Conservation (phyloP, 768 basidiomycete species). For the Mycena maculata region DNA sequence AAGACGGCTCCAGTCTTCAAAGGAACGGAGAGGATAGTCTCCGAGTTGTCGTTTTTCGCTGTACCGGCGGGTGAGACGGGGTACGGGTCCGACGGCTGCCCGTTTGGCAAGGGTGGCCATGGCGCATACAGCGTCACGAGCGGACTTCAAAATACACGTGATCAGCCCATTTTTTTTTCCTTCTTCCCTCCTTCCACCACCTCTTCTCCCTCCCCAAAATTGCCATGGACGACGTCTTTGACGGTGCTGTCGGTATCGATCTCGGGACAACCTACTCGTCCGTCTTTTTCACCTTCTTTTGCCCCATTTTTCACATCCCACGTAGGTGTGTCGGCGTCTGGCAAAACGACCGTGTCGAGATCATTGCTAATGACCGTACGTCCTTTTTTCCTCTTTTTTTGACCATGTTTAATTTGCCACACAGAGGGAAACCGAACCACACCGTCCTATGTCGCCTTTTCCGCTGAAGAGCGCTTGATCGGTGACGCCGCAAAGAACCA, state of each 20-base stretch:
- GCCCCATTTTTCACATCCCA: conserved; percentile 40
- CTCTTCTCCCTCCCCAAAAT: conserved; percentile 48
- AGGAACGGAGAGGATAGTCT: conserved; percentile 53
- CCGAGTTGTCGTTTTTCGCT: conserved; percentile 28
- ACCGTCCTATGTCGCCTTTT: conserved; percentile 99
- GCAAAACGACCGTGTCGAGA: conserved; percentile 99
- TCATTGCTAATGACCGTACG: conserved; percentile 97
- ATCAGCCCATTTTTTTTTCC: conserved; percentile 58
- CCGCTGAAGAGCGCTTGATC: conserved; percentile 94
- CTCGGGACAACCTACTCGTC: conserved; percentile 98
- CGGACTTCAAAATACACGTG: conserved; percentile 39
- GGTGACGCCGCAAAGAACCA: conserved; percentile 99
- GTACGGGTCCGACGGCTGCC: conserved; percentile 6
- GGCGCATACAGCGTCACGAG: not conserved
- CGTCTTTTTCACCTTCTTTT: conserved; percentile 41
- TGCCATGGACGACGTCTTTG: conserved; percentile 93
- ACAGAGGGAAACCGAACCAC: conserved; percentile 98
- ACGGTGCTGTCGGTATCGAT: conserved; percentile 97
- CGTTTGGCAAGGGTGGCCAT: not conserved
- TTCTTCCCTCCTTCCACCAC: conserved; percentile 54
- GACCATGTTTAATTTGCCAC: conserved; percentile 26
- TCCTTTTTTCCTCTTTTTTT: conserved; percentile 28
- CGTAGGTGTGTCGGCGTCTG: conserved; percentile 96
- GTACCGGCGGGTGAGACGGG: conserved; percentile 14
- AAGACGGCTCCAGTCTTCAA: conserved; percentile 73